These are phyloP conservation scores for Mycogone perniciosa DNA, from an alignment of 2,329 filamentous ascomycete species.

Conservation along the genomic window DNA sequence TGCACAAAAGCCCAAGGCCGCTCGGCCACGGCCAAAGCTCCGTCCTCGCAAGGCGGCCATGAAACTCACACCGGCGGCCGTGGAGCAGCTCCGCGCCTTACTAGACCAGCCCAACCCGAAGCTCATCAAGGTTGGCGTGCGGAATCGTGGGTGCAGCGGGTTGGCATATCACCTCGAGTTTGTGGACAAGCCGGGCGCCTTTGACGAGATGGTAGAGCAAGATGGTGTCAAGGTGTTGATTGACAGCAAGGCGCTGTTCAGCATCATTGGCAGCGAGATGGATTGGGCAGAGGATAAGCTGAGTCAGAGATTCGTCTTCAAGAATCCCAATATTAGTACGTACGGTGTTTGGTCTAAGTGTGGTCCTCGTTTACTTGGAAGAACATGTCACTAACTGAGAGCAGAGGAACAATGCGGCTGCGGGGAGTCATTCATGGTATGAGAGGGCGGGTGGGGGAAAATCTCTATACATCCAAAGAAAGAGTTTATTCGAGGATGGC, in stretches of 20 bases:
- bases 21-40: slow-evolving; percentile 30
- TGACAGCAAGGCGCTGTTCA: slow-evolving; percentile 94
- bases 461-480: background rate
- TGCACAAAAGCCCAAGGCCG: slow-evolving; percentile 58
- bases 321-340: slow-evolving; percentile 97
- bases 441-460: slow-evolving; percentile 6
- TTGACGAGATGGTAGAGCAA: slow-evolving; percentile 91
- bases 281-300: slow-evolving; percentile 97
- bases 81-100: slow-evolving; percentile 69
- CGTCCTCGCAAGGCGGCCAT: slow-evolving; percentile 83
- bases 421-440: slow-evolving; percentile 92
- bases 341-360: slow-evolving; percentile 20
- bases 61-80: slow-evolving; percentile 72
- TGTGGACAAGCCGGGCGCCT: slow-evolving; percentile 79
- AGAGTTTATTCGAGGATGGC: too few relatives aligned
- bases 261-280: slow-evolving; percentile 98
- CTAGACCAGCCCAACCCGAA: slow-evolving; percentile 84
- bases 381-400: slow-evolving; percentile 23
- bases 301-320: slow-evolving; percentile 86
- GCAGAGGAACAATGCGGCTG: slow-evolving; percentile 93
- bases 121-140: slow-evolving; percentile 88
- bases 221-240: slow-evolving; percentile 94
- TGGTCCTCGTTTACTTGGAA: slow-evolving; percentile 9
- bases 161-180: slow-evolving; percentile 92
- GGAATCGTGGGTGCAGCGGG: slow-evolving; percentile 89